Conservation (phyloP, 192 early-diverging fungal species). For the Thamnidium elegans region DNA sequence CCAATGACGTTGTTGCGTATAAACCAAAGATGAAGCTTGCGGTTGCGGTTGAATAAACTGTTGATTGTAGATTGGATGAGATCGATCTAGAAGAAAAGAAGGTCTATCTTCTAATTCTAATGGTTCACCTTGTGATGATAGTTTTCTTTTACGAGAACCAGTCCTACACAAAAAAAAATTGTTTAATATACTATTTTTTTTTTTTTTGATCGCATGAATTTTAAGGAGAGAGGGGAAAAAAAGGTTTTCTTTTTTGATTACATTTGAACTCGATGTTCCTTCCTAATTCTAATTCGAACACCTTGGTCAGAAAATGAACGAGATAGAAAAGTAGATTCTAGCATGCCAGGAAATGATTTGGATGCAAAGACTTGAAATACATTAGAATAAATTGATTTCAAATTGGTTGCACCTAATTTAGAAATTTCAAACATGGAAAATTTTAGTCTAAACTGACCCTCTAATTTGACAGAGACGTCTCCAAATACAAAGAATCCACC, state of each 20-base stretch:
- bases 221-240: too few species aligned
- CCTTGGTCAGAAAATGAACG: conserved; percentile 92
- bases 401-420: conserved; percentile 37
- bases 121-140: conserved; percentile 4
- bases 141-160: conserved; percentile 16
- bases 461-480: conserved; percentile 84
- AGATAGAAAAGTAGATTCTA: conserved; percentile 84
- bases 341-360: conserved; percentile 89
- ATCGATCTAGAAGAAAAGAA: background rate
- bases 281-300: conserved; percentile 86
- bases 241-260: conserved; percentile 12
- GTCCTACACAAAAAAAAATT: conserved; percentile 5
- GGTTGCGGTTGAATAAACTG: background rate
- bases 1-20: too few species aligned
- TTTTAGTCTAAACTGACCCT: conserved; percentile 72
- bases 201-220: too few species aligned
- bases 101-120: background rate
- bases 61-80: background rate
- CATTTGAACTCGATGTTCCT: conserved; percentile 60
- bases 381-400: conserved; percentile 66
- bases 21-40: too few species aligned
- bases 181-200: background rate
- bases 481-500: conserved; percentile 95
- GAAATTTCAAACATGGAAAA: conserved; percentile 90
- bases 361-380: conserved; percentile 78